A percentile compares a stretch with the other conserved stretches of the same genome.
phyloP scores from a whole-genome alignment of 306 rosid genomes.

The Rubus parviflorus region DNA sequence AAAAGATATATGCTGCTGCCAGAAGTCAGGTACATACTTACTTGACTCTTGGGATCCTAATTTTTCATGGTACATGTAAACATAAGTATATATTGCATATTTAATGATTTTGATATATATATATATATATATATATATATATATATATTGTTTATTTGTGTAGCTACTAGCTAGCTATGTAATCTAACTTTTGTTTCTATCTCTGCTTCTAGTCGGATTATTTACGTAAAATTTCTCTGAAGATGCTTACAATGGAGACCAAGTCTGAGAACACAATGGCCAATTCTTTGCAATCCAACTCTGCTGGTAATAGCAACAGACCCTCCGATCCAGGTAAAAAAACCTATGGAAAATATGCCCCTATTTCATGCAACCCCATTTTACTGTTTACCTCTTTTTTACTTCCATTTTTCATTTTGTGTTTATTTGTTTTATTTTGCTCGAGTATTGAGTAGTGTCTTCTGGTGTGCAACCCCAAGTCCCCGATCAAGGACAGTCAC shows the following conservation, averaged over 20 bases:
- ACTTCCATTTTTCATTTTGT: background rate
- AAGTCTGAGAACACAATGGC: slow-evolving; percentile 45
- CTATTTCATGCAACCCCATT: background rate
- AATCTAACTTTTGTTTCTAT: background rate
- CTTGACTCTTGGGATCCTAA: too few species aligned
- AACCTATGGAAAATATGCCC: background rate
- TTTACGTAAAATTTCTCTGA: slow-evolving; percentile 36
- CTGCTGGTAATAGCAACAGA: slow-evolving; percentile 22
- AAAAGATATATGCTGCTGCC: slow-evolving; percentile 61
- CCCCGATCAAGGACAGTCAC: background rate
- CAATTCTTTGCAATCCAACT: slow-evolving; percentile 40
- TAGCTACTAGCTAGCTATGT: too few species aligned
- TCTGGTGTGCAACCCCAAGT: slow-evolving; percentile 15
- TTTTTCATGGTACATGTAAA: background rate
- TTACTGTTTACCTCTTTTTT: background rate
- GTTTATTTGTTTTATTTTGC: background rate
- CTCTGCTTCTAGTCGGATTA: slow-evolving; percentile 35
- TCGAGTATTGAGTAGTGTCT: slow-evolving; percentile 33
- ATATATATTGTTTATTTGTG: too few species aligned
- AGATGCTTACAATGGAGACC: slow-evolving; percentile 56
- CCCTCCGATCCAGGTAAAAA: slow-evolving; percentile 10
- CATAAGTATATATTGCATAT: too few species aligned
- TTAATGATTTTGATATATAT: background rate
- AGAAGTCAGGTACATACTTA: slow-evolving; percentile 58
- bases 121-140: too few species aligned